A percentile compares a stretch with the other conserved stretches of the same genome.
phyloP scores from a whole-genome alignment of 2,329 filamentous ascomycete species.

The Fusarium illudens region DNA sequence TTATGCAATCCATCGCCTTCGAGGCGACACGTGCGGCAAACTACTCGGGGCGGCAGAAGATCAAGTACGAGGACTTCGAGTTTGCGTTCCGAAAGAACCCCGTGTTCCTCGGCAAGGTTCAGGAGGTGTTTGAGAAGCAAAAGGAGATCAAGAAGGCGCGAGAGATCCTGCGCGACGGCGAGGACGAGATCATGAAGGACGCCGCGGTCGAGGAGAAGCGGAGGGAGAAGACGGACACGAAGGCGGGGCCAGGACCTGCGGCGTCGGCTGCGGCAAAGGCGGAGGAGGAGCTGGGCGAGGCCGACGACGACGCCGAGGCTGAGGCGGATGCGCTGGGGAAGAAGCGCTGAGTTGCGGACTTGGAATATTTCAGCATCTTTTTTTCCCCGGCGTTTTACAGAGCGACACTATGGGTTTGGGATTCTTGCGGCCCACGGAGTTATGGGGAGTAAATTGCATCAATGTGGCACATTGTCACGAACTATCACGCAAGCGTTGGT shows the following conservation, averaged over 20 bases:
- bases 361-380: background rate
- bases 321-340: slow-evolving; percentile 52
- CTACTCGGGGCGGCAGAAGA: slow-evolving; percentile 90
- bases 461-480: slow-evolving; percentile 1
- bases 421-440: slow-evolving; percentile 15
- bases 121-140: slow-evolving; percentile 89
- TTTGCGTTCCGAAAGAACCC: slow-evolving; percentile 90
- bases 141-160: slow-evolving; percentile 84
- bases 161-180: slow-evolving; percentile 77
- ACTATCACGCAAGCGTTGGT: background rate
- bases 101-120: slow-evolving; percentile 85
- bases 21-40: slow-evolving; percentile 86
- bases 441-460: slow-evolving; percentile 12
- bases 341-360: slow-evolving; percentile 44
- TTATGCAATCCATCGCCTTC: slow-evolving; percentile 93
- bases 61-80: slow-evolving; percentile 98
- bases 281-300: slow-evolving; percentile 63
- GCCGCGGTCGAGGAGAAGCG: slow-evolving; percentile 56
- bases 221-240: slow-evolving; percentile 43
- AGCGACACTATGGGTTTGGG: background rate
- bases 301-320: slow-evolving; percentile 59
- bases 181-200: slow-evolving; percentile 65
- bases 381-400: slow-evolving; percentile 18
- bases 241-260: slow-evolving; percentile 54
- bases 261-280: slow-evolving; percentile 38